Conservation (phyloP, 805 yeast genomes). For the Suhomyces emberorum region DNA sequence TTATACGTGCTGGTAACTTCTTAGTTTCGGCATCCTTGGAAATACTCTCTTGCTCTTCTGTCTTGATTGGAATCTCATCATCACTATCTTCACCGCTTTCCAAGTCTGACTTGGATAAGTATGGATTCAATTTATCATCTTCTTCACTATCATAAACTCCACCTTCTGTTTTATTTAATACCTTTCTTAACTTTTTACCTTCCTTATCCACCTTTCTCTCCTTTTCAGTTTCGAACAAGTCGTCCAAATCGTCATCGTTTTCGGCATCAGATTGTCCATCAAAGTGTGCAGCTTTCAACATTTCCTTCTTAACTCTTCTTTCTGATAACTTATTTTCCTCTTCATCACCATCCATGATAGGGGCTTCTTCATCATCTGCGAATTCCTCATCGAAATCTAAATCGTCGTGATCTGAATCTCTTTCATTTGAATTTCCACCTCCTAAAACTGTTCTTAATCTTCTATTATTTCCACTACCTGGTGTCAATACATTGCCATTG, state of each 20-base stretch:
- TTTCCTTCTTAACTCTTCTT: conserved; percentile 75
- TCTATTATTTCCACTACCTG: conserved; percentile 6
- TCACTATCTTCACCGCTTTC: conserved; percentile 62
- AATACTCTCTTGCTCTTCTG: conserved; percentile 27
- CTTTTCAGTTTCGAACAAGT: conserved; percentile 59
- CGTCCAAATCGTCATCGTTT: conserved; percentile 66
- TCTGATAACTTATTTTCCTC: conserved; percentile 92
- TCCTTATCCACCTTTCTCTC: conserved; percentile 80
- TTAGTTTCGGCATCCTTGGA: conserved; percentile 4
- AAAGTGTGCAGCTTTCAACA: conserved; percentile 76
- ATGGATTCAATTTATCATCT: conserved; percentile 63
- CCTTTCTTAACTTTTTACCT: conserved; percentile 81
- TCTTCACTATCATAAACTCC: conserved; percentile 88
- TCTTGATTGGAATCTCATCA: conserved; percentile 35
- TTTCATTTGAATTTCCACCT: conserved; percentile 40
- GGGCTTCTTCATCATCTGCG: conserved; percentile 98
- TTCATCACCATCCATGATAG: conserved; percentile 92
- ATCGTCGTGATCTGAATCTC: conserved; percentile 84
- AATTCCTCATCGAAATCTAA: conserved; percentile 94
- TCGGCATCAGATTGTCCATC: conserved; percentile 57
- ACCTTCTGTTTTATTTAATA: conserved; percentile 80
- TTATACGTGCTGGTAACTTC: conserved; percentile 6
- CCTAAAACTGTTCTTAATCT: conserved; percentile 43
- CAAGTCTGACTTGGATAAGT: conserved; percentile 52
- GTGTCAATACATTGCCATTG: conserved; percentile 7